A percentile compares a stretch with the other conserved stretches of the same genome.
These are phyloP conservation scores for Gymnopus androsaceus DNA, from an alignment of 1,284 basidiomycete species.

Conservation along the genomic window DNA sequence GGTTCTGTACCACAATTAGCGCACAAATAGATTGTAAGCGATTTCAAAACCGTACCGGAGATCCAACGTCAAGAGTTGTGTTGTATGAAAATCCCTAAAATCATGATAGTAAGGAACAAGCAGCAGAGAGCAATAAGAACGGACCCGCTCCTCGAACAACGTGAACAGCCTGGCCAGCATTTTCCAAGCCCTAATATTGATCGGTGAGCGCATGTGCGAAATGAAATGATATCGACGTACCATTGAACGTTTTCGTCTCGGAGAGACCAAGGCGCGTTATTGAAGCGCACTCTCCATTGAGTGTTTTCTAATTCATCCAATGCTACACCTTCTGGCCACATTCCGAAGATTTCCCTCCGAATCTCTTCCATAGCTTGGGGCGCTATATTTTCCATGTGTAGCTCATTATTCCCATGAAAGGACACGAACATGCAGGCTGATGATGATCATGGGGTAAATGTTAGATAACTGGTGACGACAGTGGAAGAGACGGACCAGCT, in stretches of 20 bases:
- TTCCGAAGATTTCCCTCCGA: conserved; percentile 36
- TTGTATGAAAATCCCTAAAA: conserved; percentile 57
- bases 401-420: conserved; percentile 50
- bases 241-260: conserved; percentile 36
- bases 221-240: conserved; percentile 30
- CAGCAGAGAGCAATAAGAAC: neutral
- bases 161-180: conserved; percentile 42
- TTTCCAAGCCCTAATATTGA: conserved; percentile 32
- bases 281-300: conserved; percentile 44
- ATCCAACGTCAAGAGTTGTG: conserved; percentile 59
- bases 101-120: conserved; percentile 4
- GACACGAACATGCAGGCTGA: conserved; percentile 58
- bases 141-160: conserved; percentile 33
- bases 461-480: neutral
- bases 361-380: conserved; percentile 44
- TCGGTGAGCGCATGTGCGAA: conserved; percentile 10
- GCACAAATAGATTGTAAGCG: neutral
- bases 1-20: neutral
- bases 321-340: conserved; percentile 48
- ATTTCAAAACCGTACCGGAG: conserved; percentile 37
- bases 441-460: conserved; percentile 9
- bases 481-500: conserved; percentile 14
- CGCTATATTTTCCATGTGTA: conserved; percentile 47
- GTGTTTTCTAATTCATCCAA: conserved; percentile 17
- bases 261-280: conserved; percentile 48